A percentile compares a stretch with the other conserved stretches of the same genome.
Evolutionary conservation across 805 yeast species (phyloP).

Genomic region (Teunomyces gatunensis): DNA sequence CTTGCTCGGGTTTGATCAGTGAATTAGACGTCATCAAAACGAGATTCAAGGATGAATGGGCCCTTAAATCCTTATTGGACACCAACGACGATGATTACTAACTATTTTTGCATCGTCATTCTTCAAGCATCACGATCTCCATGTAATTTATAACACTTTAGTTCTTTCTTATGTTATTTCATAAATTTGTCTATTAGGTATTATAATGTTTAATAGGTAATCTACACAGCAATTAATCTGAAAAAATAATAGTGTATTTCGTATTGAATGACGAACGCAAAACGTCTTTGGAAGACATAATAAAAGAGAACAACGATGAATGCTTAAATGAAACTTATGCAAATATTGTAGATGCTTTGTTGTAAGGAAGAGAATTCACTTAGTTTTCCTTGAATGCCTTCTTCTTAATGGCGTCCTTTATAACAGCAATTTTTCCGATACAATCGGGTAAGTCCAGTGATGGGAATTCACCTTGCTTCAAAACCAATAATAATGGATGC

Average conservation of each 20-base stretch:
- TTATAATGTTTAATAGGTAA: background rate
- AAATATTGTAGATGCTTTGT: background rate
- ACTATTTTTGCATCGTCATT: background rate
- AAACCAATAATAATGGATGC: constrained; percentile 48
- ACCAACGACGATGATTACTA: constrained; percentile 43
- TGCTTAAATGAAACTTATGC: background rate
- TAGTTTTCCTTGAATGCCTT: constrained; percentile 26
- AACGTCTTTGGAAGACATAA: background rate
- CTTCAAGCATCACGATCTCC: constrained; percentile 1
- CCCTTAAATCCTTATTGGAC: constrained; percentile 68
- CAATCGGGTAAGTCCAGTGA: constrained; percentile 40
- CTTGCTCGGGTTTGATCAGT: constrained; percentile 78
- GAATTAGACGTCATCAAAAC: constrained; percentile 73
- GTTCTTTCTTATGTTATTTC: background rate
- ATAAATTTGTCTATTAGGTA: constrained; percentile 2
- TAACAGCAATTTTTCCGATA: constrained; percentile 39
- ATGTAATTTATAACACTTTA: constrained; percentile 2
- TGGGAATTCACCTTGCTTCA: constrained; percentile 44
- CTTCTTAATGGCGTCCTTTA: constrained; percentile 62
- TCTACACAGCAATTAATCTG: constrained; percentile 1
- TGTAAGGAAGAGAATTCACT: background rate
- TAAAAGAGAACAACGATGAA: background rate
- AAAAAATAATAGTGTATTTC: constrained; percentile 3
- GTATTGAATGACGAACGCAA: background rate
- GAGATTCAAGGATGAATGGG: constrained; percentile 90